Base-by-base conservation (phyloP, 1,284 basidiomycete species). In the Ceratobasidium sp. region DNA sequence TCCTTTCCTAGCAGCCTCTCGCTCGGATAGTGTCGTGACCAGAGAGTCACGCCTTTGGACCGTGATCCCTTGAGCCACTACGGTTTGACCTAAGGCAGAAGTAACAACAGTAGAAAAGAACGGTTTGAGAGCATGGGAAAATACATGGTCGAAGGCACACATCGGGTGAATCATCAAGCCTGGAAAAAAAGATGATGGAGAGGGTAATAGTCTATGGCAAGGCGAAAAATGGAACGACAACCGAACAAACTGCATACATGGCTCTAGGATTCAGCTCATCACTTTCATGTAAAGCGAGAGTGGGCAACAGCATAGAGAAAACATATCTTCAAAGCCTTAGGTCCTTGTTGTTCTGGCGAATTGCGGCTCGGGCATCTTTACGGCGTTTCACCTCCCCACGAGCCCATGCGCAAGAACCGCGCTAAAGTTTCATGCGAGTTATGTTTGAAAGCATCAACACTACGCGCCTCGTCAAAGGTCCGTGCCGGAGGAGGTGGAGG, bases 341-440 rank as follows among this genome's bases (percentile, higher is more conserved):
- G 39, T 51, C 39, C 16, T 19, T 31, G 14, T 69, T 13, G 31
- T 27, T 48, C 14, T 59, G 19, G 24, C 16, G 6, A 37, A 41
- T 39, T 2, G n/a, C 1, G 14, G 62, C 4, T 19, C 49, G 11
- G 27, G 22, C 11, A 31, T 58, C 16, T 34, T 64, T 16, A 64
- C 22, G 43, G 34, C 22, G 34, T 34, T 59, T 61, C 43, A 8
- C 71, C 87, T 74, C 90, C 89, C 86, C 88, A 90, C 71, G 89
- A 87, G 39, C 89, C 89, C 85, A 90, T 90, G 78, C 87, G 89
- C 83, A 94, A 83, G 82, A 95, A 94, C 49, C 90, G 85, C 8
- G 89, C 87, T 48, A 95, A 84, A 16, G 93, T 92, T 78, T 94
- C 90, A 80, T 95, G 93, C 1, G 92, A 93, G 24, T 90, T 89